These are phyloP conservation scores for Parafenestella ontariensis DNA, from an alignment of 2,329 filamentous ascomycete species.

Conservation along the genomic window DNA sequence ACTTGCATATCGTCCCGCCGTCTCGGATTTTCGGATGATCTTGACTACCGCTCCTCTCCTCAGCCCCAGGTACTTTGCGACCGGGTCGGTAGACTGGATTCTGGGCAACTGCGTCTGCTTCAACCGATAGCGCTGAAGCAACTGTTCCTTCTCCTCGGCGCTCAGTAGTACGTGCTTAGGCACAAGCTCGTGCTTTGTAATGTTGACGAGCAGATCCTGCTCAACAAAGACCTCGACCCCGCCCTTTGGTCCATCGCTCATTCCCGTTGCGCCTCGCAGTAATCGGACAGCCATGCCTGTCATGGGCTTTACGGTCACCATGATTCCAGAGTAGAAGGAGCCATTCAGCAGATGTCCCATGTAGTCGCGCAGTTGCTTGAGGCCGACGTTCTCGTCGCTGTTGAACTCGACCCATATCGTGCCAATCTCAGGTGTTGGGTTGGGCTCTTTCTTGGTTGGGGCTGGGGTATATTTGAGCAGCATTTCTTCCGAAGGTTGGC, in stretches of 20 bases:
- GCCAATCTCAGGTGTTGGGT: constrained; percentile 77
- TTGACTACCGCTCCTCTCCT: constrained; percentile 95
- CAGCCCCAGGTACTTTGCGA: constrained; percentile 89
- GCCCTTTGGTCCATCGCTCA: constrained; percentile 69
- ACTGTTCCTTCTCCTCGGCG: constrained; percentile 82
- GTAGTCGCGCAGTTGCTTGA: constrained; percentile 91
- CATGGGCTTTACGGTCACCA: constrained; percentile 82
- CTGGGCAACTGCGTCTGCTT: constrained; percentile 97
- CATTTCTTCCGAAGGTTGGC: constrained; percentile 84
- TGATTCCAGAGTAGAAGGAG: constrained; percentile 88
- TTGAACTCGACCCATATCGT: constrained; percentile 95
- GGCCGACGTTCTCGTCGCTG: constrained; percentile 78
- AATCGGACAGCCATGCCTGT: constrained; percentile 72
- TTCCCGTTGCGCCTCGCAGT: constrained; percentile 37
- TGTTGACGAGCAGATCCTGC: constrained; percentile 95
- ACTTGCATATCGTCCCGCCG: constrained; percentile 93
- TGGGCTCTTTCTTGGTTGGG: constrained; percentile 71
- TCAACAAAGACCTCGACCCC: constrained; percentile 95
- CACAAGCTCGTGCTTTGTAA: constrained; percentile 96
- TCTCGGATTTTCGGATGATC: constrained; percentile 95
- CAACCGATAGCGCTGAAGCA: constrained; percentile 88
- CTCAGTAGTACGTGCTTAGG: constrained; percentile 92
- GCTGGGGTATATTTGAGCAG: constrained; percentile 80
- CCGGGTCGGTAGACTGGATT: constrained; percentile 89
- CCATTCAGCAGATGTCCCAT: constrained; percentile 80